A percentile compares a stretch with the other conserved stretches of the same genome.
phyloP scores from a whole-genome alignment of 2,329 filamentous ascomycete genomes.

The Aureobasidium sp. region DNA sequence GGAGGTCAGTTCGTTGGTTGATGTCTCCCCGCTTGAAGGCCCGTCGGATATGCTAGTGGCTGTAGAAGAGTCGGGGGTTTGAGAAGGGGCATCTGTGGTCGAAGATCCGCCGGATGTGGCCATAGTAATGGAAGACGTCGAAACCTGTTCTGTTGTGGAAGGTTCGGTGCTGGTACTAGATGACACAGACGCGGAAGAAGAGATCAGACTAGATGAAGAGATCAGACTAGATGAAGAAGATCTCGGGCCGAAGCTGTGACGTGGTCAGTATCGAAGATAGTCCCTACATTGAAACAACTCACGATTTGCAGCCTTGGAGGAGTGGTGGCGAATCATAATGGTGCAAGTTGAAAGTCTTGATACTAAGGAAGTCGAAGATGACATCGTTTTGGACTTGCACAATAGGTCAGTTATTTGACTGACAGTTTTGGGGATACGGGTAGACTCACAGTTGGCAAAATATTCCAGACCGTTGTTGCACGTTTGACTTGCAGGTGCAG shows the following conservation, averaged over 20 bases:
- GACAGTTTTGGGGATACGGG: not conserved
- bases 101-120: not conserved
- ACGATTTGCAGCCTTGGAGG: slow-evolving; percentile 4
- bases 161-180: not conserved
- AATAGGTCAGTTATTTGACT: not conserved
- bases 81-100: not conserved
- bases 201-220: not conserved
- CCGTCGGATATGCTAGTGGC: not conserved
- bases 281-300: not conserved
- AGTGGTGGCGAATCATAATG: slow-evolving; percentile 11
- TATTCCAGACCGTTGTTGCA: slow-evolving; percentile 13
- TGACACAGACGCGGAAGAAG: not conserved
- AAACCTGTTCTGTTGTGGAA: not conserved
- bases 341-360: slow-evolving; percentile 2
- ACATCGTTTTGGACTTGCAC: slow-evolving; percentile 5
- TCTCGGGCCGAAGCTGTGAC: not conserved
- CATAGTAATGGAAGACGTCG: not conserved
- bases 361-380: slow-evolving; percentile 5
- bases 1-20: too few relatives aligned
- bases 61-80: not conserved
- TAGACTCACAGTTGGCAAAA: slow-evolving; percentile 4
- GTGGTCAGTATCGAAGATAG: not conserved
- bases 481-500: not conserved
- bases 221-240: not conserved
- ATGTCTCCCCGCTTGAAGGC: too few relatives aligned